phyloP scores from a whole-genome alignment of 106 monocot genomes.

The Acorus calamus region DNA sequence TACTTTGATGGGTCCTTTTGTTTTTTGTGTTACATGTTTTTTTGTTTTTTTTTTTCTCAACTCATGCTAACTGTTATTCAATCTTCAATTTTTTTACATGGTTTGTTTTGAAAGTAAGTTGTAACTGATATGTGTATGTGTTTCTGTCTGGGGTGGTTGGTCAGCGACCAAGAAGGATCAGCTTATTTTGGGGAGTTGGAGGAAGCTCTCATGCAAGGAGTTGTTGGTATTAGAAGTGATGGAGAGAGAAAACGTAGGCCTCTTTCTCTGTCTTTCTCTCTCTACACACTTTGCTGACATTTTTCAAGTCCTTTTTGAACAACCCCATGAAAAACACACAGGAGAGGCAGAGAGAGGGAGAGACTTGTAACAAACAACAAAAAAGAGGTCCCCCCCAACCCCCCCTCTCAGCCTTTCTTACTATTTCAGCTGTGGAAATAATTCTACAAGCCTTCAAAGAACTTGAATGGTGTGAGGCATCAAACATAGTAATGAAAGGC shows the following conservation, averaged over 20 bases:
- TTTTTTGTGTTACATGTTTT: neutral
- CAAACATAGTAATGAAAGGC: neutral
- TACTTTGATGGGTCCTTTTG: slow-evolving; percentile 3
- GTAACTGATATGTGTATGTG: neutral
- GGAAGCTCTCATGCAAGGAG: slow-evolving; percentile 91
- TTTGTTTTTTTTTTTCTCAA: no score
- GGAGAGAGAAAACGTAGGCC: slow-evolving; percentile 40
- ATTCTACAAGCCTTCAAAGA: slow-evolving; percentile 5
- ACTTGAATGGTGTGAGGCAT: slow-evolving; percentile 17
- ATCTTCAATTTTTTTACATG: no score
- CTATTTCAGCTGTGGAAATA: slow-evolving; percentile 14
- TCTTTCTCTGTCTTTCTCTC: neutral
- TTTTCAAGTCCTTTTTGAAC: no score
- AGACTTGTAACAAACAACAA: no score
- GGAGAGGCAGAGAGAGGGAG: no score
- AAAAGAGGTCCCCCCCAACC: neutral
- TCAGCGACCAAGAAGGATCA: slow-evolving; percentile 65
- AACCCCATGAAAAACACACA: no score
- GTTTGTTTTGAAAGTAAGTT: neutral
- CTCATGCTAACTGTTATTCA: no score
- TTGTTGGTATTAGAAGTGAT: slow-evolving; percentile 35
- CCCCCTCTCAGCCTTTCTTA: slow-evolving; percentile 8
- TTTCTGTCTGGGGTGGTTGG: slow-evolving; percentile 5
- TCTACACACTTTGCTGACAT: no score
- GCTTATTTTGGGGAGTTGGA: slow-evolving; percentile 79